Base-by-base conservation (phyloP, 2,329 filamentous ascomycete genomes). In the Alternaria sp. region DNA sequence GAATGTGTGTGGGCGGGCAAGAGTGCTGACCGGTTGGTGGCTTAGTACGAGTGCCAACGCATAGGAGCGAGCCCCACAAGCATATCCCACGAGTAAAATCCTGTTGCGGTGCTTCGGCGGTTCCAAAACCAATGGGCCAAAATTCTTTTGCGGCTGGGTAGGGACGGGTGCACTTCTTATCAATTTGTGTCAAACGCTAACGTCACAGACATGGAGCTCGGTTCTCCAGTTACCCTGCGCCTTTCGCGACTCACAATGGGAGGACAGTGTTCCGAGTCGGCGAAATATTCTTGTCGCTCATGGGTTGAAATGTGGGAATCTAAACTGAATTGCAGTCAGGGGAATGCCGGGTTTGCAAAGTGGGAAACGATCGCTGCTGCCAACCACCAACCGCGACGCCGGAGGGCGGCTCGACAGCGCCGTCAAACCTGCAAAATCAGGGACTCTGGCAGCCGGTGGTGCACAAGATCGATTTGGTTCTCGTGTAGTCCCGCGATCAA, bases 111-210 rank as follows among this genome's bases (percentile, higher is more conserved):
- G 30, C 62, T 69, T 67, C 66, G 67, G 65, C 63, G 63, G 62
- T 69, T 70, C 63, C 66, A 69, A 69, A 69, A 69, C 68, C 74
- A 73, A 78, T 77, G 77, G 73, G 74, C 64, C 66, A 62, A 69
- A 66, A 65, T 63, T 64, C 59, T 60, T 65, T 52, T 27, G 56
- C 43, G 48, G 36, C 49, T 40, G 44, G 49, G 54, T 53, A 63
- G 49, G 74, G 74, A 70, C 67, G 65, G 71, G 70, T 68, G 73
- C 70, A 69, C 63, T 53, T 76, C 73, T 79, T 78, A 77, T 78
- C 65, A 68, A 59, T 60, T 59, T 71, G 67, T 65, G 57, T 55
- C 64, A 60, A 48, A 59, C 57, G 66, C 60, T 64, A 65, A 66
- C 62, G 66, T 66, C 67, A 63, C 59, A 69, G 63, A 50, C 30